Base-by-base conservation (phyloP, 768 basidiomycete species). In the Epithele typhae region DNA sequence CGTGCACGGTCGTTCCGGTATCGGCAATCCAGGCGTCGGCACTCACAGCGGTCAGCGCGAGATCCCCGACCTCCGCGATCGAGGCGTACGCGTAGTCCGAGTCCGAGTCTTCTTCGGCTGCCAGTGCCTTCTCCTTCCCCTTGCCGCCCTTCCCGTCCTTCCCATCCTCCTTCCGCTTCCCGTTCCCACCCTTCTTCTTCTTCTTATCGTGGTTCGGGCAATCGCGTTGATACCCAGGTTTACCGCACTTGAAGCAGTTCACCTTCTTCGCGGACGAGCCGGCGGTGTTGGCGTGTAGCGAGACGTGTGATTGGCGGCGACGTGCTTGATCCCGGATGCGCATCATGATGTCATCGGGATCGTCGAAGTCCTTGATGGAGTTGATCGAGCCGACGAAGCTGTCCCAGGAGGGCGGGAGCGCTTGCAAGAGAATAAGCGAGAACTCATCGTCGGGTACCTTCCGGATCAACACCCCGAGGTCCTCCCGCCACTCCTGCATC, bases 381-480 rank as follows among this genome's bases (percentile, higher is more conserved):
- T 33, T 39, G 14, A 32, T 35, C 15, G 43, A 21, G 35, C 15
- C 21, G 24, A 19, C 34, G 34, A 36, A n/a, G 12, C 12, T 15
- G 8, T 17, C n/a, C 19, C 19, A 44, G 21, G 22, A 14, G 3
- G 14, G 24, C 22, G 34, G 45, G 0, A 70, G 51, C 6, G 59
- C 66, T 3, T 61, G 63, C 19, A 68, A 59, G 7, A 70, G 44
- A 0, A 59, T 61, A 43, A 59, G 59, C 21, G 55, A 44, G 41
- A 68, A 70, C 10, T 70, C 64, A 12, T 54, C 37, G 19, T 67
- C 66, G 0, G 24, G 35, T 17, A 71, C 47, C 14, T 19, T 41
- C 17, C 50, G 37, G 10, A 58, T 62, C 19, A 65, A 47, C 15
- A 61, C 45, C 4, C 12, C 23, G 11, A 54, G 43, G 43, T 67